Conservation (phyloP, 1,139 yeast species). For the Spencermartinsiella ligniputridi region DNA sequence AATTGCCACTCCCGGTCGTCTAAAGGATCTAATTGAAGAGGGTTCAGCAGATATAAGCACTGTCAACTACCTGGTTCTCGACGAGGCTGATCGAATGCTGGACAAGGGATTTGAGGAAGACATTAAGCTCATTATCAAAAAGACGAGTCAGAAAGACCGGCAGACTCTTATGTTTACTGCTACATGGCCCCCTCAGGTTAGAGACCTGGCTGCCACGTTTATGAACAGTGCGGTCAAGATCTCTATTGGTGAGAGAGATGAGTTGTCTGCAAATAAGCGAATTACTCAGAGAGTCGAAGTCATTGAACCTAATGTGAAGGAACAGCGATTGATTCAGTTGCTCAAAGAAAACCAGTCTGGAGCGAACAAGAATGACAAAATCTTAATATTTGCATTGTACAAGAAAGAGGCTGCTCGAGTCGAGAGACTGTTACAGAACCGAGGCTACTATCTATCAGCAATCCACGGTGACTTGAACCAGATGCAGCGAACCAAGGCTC, state of each 20-base stretch:
- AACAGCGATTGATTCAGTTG: conserved; percentile 64
- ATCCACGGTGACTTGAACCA: conserved; percentile 95
- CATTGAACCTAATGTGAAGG: conserved; percentile 77
- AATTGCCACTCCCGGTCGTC: conserved; percentile 96
- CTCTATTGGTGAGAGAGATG: conserved; percentile 91
- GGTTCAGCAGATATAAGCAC: conserved; percentile 68
- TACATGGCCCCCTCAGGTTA: conserved; percentile 88
- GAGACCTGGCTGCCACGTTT: conserved; percentile 84
- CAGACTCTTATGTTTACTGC: conserved; percentile 90
- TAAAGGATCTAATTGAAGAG: conserved; percentile 85
- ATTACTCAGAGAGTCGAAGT: conserved; percentile 94
- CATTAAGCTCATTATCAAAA: conserved; percentile 71
- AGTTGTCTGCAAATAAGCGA: conserved; percentile 87
- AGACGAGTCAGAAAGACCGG: conserved; percentile 45
- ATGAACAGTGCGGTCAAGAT: conserved; percentile 82
- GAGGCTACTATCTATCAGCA: conserved; percentile 81
- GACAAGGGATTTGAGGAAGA: conserved; percentile 97
- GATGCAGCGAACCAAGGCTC: conserved; percentile 84
- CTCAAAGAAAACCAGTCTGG: conserved; percentile 73
- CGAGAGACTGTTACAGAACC: conserved; percentile 66
- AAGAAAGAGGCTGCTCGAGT: conserved; percentile 94
- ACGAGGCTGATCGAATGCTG: conserved; percentile 98
- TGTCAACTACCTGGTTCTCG: conserved; percentile 79
- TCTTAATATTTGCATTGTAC: conserved; percentile 87
- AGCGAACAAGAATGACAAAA: conserved; percentile 60